Evolutionary conservation across 192 early-diverging fungal species (phyloP).

Genomic region (Spinellus fusiger): DNA sequence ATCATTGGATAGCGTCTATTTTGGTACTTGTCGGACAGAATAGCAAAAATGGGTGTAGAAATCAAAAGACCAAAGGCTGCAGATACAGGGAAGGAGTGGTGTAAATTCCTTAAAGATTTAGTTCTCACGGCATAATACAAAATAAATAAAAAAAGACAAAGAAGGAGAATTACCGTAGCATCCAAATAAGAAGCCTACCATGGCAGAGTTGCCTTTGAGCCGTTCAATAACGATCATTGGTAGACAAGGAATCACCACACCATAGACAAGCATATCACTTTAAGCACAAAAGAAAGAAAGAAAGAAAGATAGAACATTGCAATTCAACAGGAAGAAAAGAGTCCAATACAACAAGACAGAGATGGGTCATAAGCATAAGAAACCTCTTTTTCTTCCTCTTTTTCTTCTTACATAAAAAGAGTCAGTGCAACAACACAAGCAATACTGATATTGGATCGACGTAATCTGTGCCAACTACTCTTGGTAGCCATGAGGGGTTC

Average conservation of each 20-base stretch:
- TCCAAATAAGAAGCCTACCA: conserved; percentile 66
- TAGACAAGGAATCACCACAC: conserved; percentile 63
- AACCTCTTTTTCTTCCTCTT: background rate
- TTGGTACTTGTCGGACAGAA: conserved; percentile 64
- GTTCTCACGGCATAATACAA: background rate
- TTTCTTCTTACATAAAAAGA: conserved; percentile 51
- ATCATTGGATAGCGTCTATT: conserved; percentile 74
- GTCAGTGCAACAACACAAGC: conserved; percentile 50
- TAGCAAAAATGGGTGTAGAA: conserved; percentile 60
- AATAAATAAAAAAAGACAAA: background rate
- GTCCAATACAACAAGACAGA: background rate
- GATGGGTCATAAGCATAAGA: background rate
- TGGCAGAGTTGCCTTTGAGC: conserved; percentile 46
- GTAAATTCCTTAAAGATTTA: background rate
- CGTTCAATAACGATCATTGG: conserved; percentile 59
- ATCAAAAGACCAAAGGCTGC: conserved; percentile 58
- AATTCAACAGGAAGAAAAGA: background rate
- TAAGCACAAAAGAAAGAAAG: background rate
- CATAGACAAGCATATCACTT: conserved; percentile 61
- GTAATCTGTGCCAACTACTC: conserved; percentile 23
- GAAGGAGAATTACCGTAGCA: conserved; percentile 50
- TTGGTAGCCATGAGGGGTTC: no score
- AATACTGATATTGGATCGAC: conserved; percentile 32
- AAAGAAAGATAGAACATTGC: no score
- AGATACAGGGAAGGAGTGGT: background rate